A percentile compares a stretch with the other conserved stretches of the same genome.
Evolutionary conservation across 148 eudicot genomes (phyloP).

Genomic region (Rhododendron henanense): DNA sequence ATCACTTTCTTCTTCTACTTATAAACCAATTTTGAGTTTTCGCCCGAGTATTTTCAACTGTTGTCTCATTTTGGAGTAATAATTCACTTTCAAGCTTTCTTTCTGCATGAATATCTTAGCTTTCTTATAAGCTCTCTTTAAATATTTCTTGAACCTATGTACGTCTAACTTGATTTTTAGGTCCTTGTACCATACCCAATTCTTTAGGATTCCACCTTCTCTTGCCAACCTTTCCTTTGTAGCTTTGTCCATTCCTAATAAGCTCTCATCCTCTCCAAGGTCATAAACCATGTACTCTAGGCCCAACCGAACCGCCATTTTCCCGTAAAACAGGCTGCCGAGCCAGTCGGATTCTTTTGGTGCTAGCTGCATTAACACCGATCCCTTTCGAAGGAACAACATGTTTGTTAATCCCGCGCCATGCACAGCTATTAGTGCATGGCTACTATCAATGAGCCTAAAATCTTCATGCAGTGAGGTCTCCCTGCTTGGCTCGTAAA

Average conservation of each 20-base stretch:
- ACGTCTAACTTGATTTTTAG: not conserved
- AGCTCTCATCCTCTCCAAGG: not conserved
- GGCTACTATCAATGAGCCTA: slow-evolving; percentile 24
- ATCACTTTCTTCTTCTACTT: not conserved
- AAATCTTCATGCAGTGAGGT: slow-evolving; percentile 19
- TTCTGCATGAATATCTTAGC: slow-evolving; percentile 5
- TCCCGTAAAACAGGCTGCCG: not conserved
- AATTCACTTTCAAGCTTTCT: not conserved
- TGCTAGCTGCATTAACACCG: slow-evolving; percentile 3
- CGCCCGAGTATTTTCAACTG: not conserved
- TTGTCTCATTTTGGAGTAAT: not conserved
- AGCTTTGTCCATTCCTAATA: not conserved
- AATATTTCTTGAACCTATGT: not conserved
- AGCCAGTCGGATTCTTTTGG: not conserved
- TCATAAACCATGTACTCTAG: slow-evolving; percentile 5
- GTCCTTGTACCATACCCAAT: not conserved
- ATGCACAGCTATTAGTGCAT: slow-evolving; percentile 34
- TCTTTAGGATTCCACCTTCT: not conserved
- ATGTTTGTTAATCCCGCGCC: slow-evolving; percentile 23
- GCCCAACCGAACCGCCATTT: slow-evolving; percentile 6
- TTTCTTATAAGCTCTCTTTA: not conserved
- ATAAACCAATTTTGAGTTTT: not conserved
- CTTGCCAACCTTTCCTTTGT: not conserved
- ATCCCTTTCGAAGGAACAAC: slow-evolving; percentile 15
- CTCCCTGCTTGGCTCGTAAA: slow-evolving; percentile 25